phyloP scores from a whole-genome alignment of 805 yeast species.

The Starmerella bombicola region DNA sequence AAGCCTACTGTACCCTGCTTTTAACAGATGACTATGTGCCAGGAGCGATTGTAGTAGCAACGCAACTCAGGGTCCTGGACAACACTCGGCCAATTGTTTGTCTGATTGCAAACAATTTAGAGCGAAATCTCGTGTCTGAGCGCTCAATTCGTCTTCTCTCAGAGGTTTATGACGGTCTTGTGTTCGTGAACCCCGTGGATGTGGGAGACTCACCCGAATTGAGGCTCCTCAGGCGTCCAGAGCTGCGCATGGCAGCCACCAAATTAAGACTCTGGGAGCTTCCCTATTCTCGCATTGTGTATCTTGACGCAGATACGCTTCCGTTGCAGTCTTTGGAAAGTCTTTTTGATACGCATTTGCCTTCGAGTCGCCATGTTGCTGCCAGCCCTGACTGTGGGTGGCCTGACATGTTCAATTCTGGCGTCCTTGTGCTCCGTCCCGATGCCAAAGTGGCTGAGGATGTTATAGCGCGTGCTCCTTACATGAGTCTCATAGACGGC shows the following conservation, averaged over 20 bases:
- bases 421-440: constrained; percentile 55
- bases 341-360: constrained; percentile 6
- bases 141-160: constrained; percentile 16
- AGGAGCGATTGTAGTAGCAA: constrained; percentile 43
- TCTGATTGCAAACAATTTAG: constrained; percentile 20
- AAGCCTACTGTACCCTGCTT: constrained; percentile 37
- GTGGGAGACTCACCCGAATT: constrained; percentile 23
- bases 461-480: constrained; percentile 28
- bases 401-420: constrained; percentile 83
- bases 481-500: constrained; percentile 56
- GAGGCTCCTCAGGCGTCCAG: constrained; percentile 36
- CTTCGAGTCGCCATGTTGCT: constrained; percentile 20
- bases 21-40: constrained; percentile 34
- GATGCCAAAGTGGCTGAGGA: constrained; percentile 32
- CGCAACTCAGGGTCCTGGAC: constrained; percentile 24
- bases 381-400: constrained; percentile 77
- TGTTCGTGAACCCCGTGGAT: constrained; percentile 24
- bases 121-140: constrained; percentile 19
- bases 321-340: constrained; percentile 31
- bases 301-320: constrained; percentile 44
- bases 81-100: constrained; percentile 23
- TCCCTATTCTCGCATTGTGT: constrained; percentile 34
- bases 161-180: constrained; percentile 24
- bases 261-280: constrained; percentile 47
- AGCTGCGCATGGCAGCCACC: constrained; percentile 36